Conservation (phyloP, 148 eudicot species). For the Camellia granthamiana region DNA sequence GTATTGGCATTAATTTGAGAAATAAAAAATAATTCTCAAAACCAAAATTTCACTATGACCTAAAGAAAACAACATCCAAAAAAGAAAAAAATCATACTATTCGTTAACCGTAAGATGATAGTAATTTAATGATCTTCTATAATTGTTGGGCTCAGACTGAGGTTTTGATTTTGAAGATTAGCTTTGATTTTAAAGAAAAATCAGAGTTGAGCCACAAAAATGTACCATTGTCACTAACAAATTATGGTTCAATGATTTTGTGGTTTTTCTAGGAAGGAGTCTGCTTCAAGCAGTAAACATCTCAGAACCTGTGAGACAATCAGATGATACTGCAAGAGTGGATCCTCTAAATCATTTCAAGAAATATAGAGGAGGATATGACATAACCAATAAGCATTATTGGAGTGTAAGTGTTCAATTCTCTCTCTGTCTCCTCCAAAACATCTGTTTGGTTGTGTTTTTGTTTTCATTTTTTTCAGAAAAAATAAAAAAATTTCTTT, state of each 20-base stretch:
- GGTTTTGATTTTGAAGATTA: conserved; percentile 19
- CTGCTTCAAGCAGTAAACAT: conserved; percentile 25
- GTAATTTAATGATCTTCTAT: neutral
- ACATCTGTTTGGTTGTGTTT: too few species aligned
- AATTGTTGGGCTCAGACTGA: conserved; percentile 16
- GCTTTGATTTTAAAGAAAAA: neutral
- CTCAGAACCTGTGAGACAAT: neutral
- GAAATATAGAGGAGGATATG: conserved; percentile 69
- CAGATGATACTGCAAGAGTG: conserved; percentile 47
- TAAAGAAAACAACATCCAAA: too few species aligned
- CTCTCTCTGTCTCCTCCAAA: neutral
- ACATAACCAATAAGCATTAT: conserved; percentile 61
- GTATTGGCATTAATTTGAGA: too few species aligned
- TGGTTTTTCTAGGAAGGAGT: conserved; percentile 25
- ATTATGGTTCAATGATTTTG: neutral
- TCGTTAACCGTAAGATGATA: too few species aligned
- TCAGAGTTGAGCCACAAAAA: neutral
- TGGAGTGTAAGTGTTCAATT: conserved; percentile 67
- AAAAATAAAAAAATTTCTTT: too few species aligned
- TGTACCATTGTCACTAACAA: neutral
- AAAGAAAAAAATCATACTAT: too few species aligned
- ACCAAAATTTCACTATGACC: too few species aligned
- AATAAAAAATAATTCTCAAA: too few species aligned
- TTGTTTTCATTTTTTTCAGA: too few species aligned
- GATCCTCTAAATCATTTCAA: conserved; percentile 59